Base-by-base conservation (phyloP, 176 grass and related monocot genomes). In the Eragrostis curvula region DNA sequence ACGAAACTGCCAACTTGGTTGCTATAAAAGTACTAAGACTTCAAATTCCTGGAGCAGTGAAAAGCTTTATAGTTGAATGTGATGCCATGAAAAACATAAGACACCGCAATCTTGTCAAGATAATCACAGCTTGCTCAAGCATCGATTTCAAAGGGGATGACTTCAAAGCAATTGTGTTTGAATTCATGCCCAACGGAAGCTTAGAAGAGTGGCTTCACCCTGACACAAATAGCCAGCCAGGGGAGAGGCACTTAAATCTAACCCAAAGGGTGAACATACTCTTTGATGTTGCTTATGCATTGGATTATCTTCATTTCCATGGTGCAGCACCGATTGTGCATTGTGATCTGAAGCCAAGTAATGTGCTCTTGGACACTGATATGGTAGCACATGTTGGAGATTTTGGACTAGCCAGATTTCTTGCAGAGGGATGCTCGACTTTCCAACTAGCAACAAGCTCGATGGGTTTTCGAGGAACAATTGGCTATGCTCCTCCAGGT, bases 11-110 rank as follows among this genome's bases (percentile, higher is more conserved):
- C 9, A 56, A 20, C 21, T 2, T 69, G 23, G 25, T 81, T 79
- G 85, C 87, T 74, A 20, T 89, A 6, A 89, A 89, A 71, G 87
- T 89, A 27, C 41, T 85, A 3, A 85, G 76, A 30, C 87, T 79
- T 21, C 57, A 85, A 27, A 51, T 50, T 3, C 85, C 69, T 15
- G 82, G 68, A 15, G 82, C 76, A 10, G 14, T 73, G 12, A 85
- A 62, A 10, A 89, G 87, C 69, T 85, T 89, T 27, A 20, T 5
- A 8, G 47, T 21, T 20, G 87, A 89, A 76, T 89, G 87, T 23
- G 82, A 89, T 64, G 75, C 75, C 1, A 57, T 89, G 43, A 75
- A 81, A 73, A 84, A 73, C n/a, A 0, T 79, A 2, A 74, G 81
- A 0, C 86, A 88, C 2, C 63, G 81, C 7, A 88, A 88, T 79